Evolutionary conservation across 139 green algal species (phyloP).

Genomic region (Desmodesmus armatus): DNA sequence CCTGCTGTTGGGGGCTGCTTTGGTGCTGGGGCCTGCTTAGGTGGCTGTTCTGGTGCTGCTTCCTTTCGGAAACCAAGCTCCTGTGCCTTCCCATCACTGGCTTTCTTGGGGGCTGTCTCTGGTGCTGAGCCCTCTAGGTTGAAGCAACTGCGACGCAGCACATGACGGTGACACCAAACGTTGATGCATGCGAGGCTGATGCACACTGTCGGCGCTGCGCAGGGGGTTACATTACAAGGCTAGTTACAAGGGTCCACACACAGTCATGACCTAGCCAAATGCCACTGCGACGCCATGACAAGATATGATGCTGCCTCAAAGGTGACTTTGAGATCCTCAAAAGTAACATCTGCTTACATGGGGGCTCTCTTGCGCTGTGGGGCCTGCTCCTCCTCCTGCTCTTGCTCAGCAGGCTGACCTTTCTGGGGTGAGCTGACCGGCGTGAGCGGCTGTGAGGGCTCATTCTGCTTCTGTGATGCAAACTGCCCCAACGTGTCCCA

Average conservation of each 20-base stretch:
- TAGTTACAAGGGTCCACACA: neutral
- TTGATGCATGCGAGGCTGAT: neutral
- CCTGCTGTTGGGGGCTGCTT: neutral
- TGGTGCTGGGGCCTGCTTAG: neutral
- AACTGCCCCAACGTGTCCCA: conserved; percentile 27
- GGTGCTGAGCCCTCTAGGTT: neutral
- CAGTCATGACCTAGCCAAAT: no score
- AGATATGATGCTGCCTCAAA: no score
- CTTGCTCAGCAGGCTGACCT: neutral
- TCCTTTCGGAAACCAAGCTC: neutral
- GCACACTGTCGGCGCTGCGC: neutral
- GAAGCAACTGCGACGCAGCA: no score
- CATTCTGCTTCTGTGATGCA: neutral
- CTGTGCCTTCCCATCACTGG: neutral
- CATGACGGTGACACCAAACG: no score
- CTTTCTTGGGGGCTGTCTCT: conserved; percentile 8
- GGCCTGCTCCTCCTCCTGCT: neutral
- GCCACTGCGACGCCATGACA: no score
- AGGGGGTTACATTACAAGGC: neutral
- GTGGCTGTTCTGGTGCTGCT: neutral
- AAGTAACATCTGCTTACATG: conserved; percentile 8
- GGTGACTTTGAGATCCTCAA: neutral
- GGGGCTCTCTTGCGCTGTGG: conserved; percentile 7
- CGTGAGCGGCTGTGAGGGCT: neutral
- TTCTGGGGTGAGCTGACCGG: neutral